A percentile compares a stretch with the other conserved stretches of the same genome.
phyloP scores from a whole-genome alignment of 2,329 filamentous ascomycete genomes.

The Monilinia vaccinii-corymbosi region DNA sequence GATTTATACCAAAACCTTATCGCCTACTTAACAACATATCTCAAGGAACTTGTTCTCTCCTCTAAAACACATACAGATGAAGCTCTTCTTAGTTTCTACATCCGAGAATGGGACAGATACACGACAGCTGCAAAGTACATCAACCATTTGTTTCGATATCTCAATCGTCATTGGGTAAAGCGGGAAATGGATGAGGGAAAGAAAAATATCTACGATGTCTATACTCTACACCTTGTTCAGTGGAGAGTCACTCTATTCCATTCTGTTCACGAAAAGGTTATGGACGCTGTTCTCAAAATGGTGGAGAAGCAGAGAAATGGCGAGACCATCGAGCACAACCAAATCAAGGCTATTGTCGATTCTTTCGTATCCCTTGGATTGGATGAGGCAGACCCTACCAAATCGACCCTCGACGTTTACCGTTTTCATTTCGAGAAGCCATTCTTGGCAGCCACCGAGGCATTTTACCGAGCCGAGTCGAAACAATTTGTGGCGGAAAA shows the following conservation, averaged over 20 bases:
- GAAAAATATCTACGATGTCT: constrained; percentile 96
- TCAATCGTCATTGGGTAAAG: constrained; percentile 98
- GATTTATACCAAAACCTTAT: constrained; percentile 91
- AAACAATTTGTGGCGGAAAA: constrained; percentile 94
- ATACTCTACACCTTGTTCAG: constrained; percentile 89
- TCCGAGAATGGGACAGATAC: constrained; percentile 92
- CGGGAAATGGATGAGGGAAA: constrained; percentile 98
- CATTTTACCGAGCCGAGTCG: constrained; percentile 87
- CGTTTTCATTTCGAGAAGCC: constrained; percentile 85
- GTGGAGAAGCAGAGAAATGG: constrained; percentile 96
- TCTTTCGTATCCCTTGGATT: constrained; percentile 93
- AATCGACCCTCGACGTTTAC: constrained; percentile 93
- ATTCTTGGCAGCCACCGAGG: constrained; percentile 74
- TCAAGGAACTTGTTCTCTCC: constrained; percentile 57
- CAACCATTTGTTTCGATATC: constrained; percentile 90
- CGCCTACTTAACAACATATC: constrained; percentile 70
- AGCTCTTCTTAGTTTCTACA: constrained; percentile 84
- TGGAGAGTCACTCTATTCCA: constrained; percentile 91
- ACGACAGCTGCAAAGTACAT: constrained; percentile 95
- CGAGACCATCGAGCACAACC: constrained; percentile 92
- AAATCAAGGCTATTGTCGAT: constrained; percentile 95
- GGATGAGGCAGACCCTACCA: constrained; percentile 85
- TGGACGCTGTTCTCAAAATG: constrained; percentile 88
- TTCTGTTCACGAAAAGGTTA: constrained; percentile 76
- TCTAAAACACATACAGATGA: constrained; percentile 82